Evolutionary conservation across 768 basidiomycete genomes (phyloP), one percentile per base, ranked within the genome.

Genomic region (Lentinula guzmanii): DNA sequence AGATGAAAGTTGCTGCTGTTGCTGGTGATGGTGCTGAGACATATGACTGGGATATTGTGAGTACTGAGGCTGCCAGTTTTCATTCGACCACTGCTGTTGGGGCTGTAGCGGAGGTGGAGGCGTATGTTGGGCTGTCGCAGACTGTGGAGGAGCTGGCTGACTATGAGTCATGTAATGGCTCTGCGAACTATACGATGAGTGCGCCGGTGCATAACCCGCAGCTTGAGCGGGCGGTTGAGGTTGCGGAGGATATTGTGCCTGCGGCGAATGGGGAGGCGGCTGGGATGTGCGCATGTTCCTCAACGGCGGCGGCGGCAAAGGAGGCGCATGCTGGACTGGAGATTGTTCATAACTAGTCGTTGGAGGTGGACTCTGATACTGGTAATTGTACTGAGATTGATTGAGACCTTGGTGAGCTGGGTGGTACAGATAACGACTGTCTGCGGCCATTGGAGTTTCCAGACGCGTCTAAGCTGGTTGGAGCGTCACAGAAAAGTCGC

Each of bases 401-500:
- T 75, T 75, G 41, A 73, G 69, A 37, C 75, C 75, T 18, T 76
- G 78, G n/a, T 31, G 46, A 57, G 79, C 75, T 62, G 78, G 73
- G 58, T 78, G 77, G 69, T 87, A 87, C 70, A 84, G 75, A 67
- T 85, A 84, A 62, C 81, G 77, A 57, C 78, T 75, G 71, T 83
- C 82, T 46, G 82, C 73, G 41, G 82, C 76, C 81, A 80, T 81
- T 65, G 46, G 4, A 24, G n/a, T 21, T 6, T 48, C 18, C 46
- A 48, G 46, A 48, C 46, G 46, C 46, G 46, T 48, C 46, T 24
- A 4, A n/a, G 21, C 18, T 48, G 21, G 11, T 11, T 9, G 21
- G 21, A 48, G 21, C 21, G 46, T 7, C 21, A n/a, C 8, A 48
- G 46, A 48, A 48, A 11, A 28, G 46, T 48, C 42, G n/a, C 21